Evolutionary conservation across 176 grass and related monocot genomes (phyloP).

Genomic region (Lolium multiflorum): DNA sequence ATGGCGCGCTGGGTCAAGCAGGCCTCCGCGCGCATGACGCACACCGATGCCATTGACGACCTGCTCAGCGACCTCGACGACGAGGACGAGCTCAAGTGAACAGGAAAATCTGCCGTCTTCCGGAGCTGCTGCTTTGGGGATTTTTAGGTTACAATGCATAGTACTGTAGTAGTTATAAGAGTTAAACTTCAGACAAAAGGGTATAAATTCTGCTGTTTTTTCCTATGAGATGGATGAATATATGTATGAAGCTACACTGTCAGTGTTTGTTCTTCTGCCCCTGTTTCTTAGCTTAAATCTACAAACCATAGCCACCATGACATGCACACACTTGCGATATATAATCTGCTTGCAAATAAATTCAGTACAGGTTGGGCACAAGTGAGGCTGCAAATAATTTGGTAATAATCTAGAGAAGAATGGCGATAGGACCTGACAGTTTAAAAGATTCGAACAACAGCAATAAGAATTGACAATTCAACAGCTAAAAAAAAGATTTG

Average conservation of each 20-base stretch:
- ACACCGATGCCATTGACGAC: conserved; percentile 58
- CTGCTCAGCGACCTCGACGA: conserved; percentile 67
- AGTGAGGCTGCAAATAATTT: background rate
- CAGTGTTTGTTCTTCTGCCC: background rate
- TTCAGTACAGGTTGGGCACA: background rate
- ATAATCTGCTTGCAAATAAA: background rate
- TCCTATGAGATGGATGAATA: background rate
- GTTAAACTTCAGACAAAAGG: background rate
- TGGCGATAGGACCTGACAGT: background rate
- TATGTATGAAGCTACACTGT: background rate
- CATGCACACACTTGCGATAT: background rate
- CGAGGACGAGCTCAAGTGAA: conserved; percentile 74
- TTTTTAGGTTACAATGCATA: background rate
- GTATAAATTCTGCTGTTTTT: conserved; percentile 3
- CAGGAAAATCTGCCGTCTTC: background rate
- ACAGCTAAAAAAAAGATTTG: background rate
- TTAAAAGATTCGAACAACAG: background rate
- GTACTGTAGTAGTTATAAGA: background rate
- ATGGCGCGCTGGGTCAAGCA: conserved; percentile 74
- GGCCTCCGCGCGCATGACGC: conserved; percentile 78
- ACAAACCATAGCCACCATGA: background rate
- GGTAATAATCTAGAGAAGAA: background rate
- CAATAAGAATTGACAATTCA: background rate
- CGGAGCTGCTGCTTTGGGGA: background rate
- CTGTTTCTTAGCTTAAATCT: background rate